These are phyloP conservation scores for Xylaria scruposa DNA, from an alignment of 495 filamentous ascomycete species.

Conservation along the genomic window DNA sequence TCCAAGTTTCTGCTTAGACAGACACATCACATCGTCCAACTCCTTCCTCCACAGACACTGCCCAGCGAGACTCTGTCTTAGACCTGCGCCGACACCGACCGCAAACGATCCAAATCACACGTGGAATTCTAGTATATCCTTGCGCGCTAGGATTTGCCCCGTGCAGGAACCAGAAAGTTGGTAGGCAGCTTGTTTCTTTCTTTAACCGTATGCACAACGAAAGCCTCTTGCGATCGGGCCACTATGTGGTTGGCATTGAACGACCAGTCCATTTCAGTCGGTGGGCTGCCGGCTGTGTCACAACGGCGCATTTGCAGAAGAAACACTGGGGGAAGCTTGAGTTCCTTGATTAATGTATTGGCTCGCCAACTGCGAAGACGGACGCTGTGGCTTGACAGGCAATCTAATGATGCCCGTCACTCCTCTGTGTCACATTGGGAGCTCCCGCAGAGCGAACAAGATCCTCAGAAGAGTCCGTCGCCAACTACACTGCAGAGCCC, in stretches of 20 bases:
- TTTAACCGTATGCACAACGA: conserved; percentile 21
- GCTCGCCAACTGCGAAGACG: conserved; percentile 10
- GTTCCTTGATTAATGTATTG: conserved; percentile 13
- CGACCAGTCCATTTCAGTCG: neutral
- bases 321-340: neutral
- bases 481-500: neutral
- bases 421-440: neutral
- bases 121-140: neutral
- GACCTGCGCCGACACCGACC: conserved; percentile 24
- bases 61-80: conserved; percentile 26
- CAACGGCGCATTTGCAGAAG: conserved; percentile 20
- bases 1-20: conserved; percentile 1
- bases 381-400: conserved; percentile 11
- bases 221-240: conserved; percentile 21
- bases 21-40: conserved; percentile 9
- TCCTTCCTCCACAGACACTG: conserved; percentile 2
- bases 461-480: conserved; percentile 16
- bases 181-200: conserved; percentile 5
- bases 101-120: conserved; percentile 19
- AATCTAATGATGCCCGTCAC: neutral
- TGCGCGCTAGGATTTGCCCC: neutral
- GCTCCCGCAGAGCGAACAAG: conserved; percentile 19
- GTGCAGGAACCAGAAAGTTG: conserved; percentile 15
- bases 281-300: neutral
- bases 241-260: conserved; percentile 2